Conservation (phyloP, 2,329 filamentous ascomycete species). For the Gnomoniopsis sp. region DNA sequence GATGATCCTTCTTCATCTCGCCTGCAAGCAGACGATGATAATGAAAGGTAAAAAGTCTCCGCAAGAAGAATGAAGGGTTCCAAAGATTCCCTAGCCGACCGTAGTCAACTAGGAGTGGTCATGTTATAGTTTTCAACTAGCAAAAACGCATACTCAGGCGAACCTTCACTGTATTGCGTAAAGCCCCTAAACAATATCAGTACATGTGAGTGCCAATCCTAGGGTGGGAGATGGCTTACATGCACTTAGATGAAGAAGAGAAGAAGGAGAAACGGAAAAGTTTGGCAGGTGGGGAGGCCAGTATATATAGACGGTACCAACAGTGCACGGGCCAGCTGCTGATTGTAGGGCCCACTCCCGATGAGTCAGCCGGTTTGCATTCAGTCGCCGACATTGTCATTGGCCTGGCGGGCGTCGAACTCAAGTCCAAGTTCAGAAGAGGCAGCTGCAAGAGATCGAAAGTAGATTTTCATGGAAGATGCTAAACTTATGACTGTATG, state of each 20-base stretch:
- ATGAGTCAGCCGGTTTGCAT: too few relatives aligned
- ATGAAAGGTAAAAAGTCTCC: slow-evolving; percentile 47
- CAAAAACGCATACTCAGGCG: slow-evolving; percentile 85
- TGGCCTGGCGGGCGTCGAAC: too few relatives aligned
- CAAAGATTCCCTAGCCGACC: slow-evolving; percentile 80
- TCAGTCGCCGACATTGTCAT: too few relatives aligned
- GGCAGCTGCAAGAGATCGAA: too few relatives aligned
- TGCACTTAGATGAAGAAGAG: neutral
- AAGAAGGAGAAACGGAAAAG: neutral
- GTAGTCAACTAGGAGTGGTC: slow-evolving; percentile 71
- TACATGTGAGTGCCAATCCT: neutral
- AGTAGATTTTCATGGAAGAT: too few relatives aligned
- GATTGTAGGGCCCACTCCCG: too few relatives aligned
- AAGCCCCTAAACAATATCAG: slow-evolving; percentile 65
- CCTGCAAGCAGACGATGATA: slow-evolving; percentile 39
- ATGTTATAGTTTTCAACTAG: slow-evolving; percentile 85
- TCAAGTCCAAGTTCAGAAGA: too few relatives aligned
- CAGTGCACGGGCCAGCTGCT: too few relatives aligned
- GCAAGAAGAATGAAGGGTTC: slow-evolving; percentile 37
- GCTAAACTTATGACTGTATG: too few relatives aligned
- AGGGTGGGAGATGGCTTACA: neutral
- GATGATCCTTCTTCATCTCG: slow-evolving; percentile 46
- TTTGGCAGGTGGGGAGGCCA: too few relatives aligned
- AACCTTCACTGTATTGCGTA: slow-evolving; percentile 84
- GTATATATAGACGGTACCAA: too few relatives aligned